Evolutionary conservation across 441 rosid genomes (phyloP), one percentile per base, ranked within the genome.

Genomic region (Erysimum cheiri): DNA sequence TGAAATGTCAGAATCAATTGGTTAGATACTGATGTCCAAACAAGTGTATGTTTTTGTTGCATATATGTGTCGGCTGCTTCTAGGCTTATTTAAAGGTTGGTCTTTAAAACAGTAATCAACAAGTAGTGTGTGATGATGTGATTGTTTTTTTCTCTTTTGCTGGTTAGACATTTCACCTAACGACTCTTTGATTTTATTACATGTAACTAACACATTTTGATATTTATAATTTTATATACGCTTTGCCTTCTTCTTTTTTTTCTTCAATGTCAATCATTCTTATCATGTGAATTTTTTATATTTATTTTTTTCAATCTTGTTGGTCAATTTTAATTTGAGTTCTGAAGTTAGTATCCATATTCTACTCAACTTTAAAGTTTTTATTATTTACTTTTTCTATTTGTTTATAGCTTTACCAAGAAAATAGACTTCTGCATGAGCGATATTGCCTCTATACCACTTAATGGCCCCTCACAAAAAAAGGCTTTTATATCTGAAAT

Each of bases 21-120:
- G 76, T 73, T 73, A 73, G 60, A 65, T 49, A 65, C 55, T 66
- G 67, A 65, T 73, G 64, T 64, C 70, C 70, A 72, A 64, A 56
- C 61, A 64, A 47, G 48, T 31, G 54, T 49, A 33, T 17, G 58
- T 61, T 12, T 41, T 48, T 72, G 15, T 13, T 48, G 13, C 24
- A 47, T 17, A 22, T 29, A 64, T 47, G 66, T 72, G 76, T 72
- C 76, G 60, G 76, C 76, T 64, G 29, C 36, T 56, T 72, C 57
- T 63, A 5, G 22, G 10, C 17, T 61, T 52, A 32, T 32, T 59
- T 28, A 36, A 48, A 47, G 9, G 47, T 17, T 8, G 41, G 58
- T 67, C 53, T 60, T 65, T 3, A 36, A 9, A 62, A 63, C 52
- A 48, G 71, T 72, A 65, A 49, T 32, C 47, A 58, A 73, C 77